Evolutionary conservation across 2,329 filamentous ascomycete species (phyloP).

Genomic region (Alternaria novae-zelandiae): DNA sequence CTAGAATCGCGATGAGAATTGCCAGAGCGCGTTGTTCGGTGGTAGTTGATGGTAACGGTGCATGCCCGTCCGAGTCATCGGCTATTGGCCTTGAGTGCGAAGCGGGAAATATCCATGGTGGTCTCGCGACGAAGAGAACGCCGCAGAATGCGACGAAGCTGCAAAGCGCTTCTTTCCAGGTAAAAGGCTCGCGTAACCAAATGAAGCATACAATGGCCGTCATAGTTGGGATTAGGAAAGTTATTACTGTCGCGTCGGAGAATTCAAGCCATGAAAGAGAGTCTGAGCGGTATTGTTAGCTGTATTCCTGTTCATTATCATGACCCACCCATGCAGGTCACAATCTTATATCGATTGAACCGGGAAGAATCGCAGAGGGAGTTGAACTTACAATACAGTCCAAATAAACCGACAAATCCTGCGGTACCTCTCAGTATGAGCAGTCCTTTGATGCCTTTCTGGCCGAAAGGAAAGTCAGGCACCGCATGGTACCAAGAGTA

Average conservation of each 20-base stretch:
- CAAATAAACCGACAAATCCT: slow-evolving; percentile 36
- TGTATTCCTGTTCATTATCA: not conserved
- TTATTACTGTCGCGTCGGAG: slow-evolving; percentile 85
- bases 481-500: slow-evolving; percentile 73
- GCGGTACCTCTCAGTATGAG: slow-evolving; percentile 30
- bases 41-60: slow-evolving; percentile 45
- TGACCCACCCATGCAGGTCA: not conserved
- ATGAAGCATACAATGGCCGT: slow-evolving; percentile 80
- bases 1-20: slow-evolving; percentile 72
- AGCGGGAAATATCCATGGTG: slow-evolving; percentile 60
- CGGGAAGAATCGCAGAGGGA: not conserved
- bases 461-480: slow-evolving; percentile 32
- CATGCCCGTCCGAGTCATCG: slow-evolving; percentile 35
- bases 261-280: slow-evolving; percentile 78
- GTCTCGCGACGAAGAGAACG: slow-evolving; percentile 80
- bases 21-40: slow-evolving; percentile 70
- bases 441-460: slow-evolving; percentile 23
- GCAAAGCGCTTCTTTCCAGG: slow-evolving; percentile 75
- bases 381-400: slow-evolving; percentile 34
- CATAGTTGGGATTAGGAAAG: slow-evolving; percentile 79
- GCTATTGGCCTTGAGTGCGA: slow-evolving; percentile 29
- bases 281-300: slow-evolving; percentile 43
- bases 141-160: slow-evolving; percentile 75
- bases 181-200: slow-evolving; percentile 75
- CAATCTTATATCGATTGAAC: not conserved